Conservation (phyloP, 495 filamentous ascomycete genomes). For the Tuber brumale region DNA sequence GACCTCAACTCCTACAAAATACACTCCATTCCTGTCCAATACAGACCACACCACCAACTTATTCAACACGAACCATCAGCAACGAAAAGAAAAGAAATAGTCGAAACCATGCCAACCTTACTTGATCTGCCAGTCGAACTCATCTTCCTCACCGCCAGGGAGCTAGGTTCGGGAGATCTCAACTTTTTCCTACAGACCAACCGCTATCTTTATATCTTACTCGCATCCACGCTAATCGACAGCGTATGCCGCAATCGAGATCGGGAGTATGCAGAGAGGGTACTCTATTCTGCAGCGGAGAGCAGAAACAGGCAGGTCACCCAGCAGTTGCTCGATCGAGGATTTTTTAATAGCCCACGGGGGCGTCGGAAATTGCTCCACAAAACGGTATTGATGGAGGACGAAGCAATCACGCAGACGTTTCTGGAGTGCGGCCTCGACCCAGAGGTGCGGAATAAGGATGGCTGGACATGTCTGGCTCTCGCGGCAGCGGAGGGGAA, state of each 20-base stretch:
- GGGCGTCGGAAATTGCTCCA: constrained; percentile 14
- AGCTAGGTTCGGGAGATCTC: constrained; percentile 22
- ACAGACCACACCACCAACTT: neutral
- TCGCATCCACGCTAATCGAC: constrained; percentile 26
- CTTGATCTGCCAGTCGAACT: constrained; percentile 34
- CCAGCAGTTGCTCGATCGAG: constrained; percentile 21
- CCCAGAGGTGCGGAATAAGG: constrained; percentile 3
- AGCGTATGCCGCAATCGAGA: constrained; percentile 12
- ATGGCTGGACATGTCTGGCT: constrained; percentile 22
- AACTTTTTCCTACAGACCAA: constrained; percentile 24
- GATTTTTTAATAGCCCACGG: constrained; percentile 18
- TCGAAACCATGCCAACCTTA: constrained; percentile 14
- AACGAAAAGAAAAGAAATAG: neutral
- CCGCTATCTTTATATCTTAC: constrained; percentile 22
- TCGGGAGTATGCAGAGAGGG: constrained; percentile 6
- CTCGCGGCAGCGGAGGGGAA: constrained; percentile 12
- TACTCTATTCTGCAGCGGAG: constrained; percentile 24
- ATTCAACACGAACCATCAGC: neutral
- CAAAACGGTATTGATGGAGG: neutral
- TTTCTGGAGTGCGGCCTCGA: constrained; percentile 20
- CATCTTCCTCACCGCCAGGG: constrained; percentile 28
- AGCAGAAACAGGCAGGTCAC: constrained; percentile 20
- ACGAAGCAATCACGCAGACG: constrained; percentile 12
- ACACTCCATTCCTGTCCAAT: neutral
- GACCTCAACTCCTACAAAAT: neutral